Evolutionary conservation across 2,329 filamentous ascomycete genomes (phyloP), one percentile per base, ranked within the genome.

Genomic region (Fusarium nematophilum): DNA sequence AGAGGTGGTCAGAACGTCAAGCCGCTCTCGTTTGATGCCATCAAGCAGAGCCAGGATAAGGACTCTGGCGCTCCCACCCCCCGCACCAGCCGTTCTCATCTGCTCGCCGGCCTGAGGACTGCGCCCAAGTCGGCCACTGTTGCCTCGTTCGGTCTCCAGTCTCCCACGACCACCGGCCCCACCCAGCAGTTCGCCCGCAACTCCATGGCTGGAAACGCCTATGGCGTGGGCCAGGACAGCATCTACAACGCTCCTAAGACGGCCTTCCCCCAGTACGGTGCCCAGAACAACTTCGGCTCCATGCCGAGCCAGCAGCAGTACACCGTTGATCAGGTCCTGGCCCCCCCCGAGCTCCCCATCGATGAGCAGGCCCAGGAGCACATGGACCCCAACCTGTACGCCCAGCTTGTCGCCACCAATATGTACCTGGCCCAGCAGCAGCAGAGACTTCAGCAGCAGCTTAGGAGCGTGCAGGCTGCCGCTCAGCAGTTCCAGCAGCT

Each of bases 351-450:
- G 70, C 83, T 97, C 58, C 85, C 92, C 69, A 84, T 95, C 46
- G 85, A 89, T 55, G 86, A 89, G 62, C 84, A 88, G 68, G 83
- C 83, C 39, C 86, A 90, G 67, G 85, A 91, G 58, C 83, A 88
- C 66, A 91, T 96, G 79, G 95, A 98, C 70, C 92, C 93, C 46
- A 89, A 86, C 58, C 76, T 96, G 47, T 95, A 97, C 66, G 91
- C 93, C 47, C 92, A 97, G 76, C 83, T 98, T 62, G 86, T 97
- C 71, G 90, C 92, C 53, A 96, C 93, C 70, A 97, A 97, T 75
- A 80, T 95, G 73, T 96, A 96, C 72, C 84, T 99, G 44, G 92
- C 93, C 33, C 92, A 97, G 72, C 93, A 97, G 78, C 94, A 98
- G 78, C 93, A 97, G 79, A 90, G 91, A 63, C 86, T 98, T 46